Conservation (phyloP, 2,329 filamentous ascomycete genomes). For the Paracoccidioides lutzii region DNA sequence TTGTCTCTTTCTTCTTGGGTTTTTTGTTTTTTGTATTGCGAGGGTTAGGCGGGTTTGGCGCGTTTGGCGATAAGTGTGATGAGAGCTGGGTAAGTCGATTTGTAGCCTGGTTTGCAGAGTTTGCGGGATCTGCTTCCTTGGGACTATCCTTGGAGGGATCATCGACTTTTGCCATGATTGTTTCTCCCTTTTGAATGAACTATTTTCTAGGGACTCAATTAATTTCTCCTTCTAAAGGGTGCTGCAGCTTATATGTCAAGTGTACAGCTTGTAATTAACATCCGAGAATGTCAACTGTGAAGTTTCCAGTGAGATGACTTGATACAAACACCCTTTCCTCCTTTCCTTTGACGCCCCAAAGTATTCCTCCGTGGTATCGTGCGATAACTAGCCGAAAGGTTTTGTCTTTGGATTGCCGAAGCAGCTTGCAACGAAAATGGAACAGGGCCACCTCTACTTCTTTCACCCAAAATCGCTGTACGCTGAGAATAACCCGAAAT, state of each 20-base stretch:
- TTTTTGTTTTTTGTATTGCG: conserved; percentile 23
- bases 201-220: background rate
- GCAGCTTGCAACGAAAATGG: background rate
- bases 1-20: conserved; percentile 13
- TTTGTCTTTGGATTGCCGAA: background rate
- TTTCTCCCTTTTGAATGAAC: background rate
- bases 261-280: background rate
- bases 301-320: background rate
- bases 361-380: too few relatives aligned
- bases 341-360: too few relatives aligned
- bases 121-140: background rate
- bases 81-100: conserved; percentile 38
- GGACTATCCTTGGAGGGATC: background rate
- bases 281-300: background rate
- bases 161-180: conserved; percentile 5
- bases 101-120: conserved; percentile 20
- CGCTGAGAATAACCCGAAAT: background rate
- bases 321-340: background rate
- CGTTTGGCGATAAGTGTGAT: conserved; percentile 26
- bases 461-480: background rate
- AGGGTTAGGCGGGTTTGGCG: conserved; percentile 5
- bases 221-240: background rate
- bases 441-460: background rate
- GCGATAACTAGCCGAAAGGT: background rate
- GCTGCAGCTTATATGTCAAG: background rate